phyloP scores from a whole-genome alignment of 1,284 basidiomycete genomes.

The Athelia psychrophila region DNA sequence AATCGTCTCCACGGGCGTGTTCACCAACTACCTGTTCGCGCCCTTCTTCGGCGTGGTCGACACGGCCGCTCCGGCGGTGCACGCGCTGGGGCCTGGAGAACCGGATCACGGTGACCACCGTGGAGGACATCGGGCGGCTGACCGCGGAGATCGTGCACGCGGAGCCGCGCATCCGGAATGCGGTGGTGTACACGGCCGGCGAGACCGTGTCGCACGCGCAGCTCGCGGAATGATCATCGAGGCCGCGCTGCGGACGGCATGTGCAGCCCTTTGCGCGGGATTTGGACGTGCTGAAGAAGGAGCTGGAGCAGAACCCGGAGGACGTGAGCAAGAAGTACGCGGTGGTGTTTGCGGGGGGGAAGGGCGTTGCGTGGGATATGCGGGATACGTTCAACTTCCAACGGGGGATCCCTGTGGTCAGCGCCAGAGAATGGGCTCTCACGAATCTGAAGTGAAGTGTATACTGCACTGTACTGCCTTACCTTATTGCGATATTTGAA shows the following conservation, averaged over 20 bases:
- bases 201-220: constrained; percentile 24
- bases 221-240: constrained; percentile 19
- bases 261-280: constrained; percentile 15
- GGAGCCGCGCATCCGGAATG: constrained; percentile 9
- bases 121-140: constrained; percentile 26
- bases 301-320: constrained; percentile 19
- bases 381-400: constrained; percentile 16
- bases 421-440: constrained; percentile 4
- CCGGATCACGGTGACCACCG: constrained; percentile 24
- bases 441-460: neutral
- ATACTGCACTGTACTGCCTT: too few relatives aligned
- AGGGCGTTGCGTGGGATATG: constrained; percentile 19
- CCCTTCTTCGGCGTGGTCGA: constrained; percentile 26
- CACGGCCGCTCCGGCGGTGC: constrained; percentile 9
- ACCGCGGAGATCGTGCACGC: constrained; percentile 21
- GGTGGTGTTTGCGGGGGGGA: constrained; percentile 19
- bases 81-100: constrained; percentile 27
- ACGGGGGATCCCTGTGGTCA: constrained; percentile 1
- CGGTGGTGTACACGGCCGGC: constrained; percentile 23
- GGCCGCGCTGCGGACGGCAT: constrained; percentile 3
- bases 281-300: constrained; percentile 16
- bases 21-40: constrained; percentile 30
- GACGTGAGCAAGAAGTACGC: constrained; percentile 18
- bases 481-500: too few relatives aligned
- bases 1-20: constrained; percentile 32